Evolutionary conservation across 2,329 filamentous ascomycete species (phyloP).

Genomic region (Fusarium sublunatum): DNA sequence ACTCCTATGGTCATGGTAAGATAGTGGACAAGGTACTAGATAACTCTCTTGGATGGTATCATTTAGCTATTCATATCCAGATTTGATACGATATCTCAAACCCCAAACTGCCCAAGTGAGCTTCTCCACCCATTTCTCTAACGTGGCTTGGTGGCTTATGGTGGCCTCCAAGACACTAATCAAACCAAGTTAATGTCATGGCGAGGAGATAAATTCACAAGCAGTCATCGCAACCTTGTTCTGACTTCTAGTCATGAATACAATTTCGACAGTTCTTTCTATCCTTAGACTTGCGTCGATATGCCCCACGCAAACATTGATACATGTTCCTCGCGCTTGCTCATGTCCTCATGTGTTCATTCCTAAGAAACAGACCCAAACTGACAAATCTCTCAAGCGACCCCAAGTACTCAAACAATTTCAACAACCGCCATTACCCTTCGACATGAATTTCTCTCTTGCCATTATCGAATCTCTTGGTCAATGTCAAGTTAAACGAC

Average conservation of each 20-base stretch:
- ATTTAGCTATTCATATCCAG: background rate
- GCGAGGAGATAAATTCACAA: background rate
- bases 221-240: slow-evolving; percentile 25
- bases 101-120: slow-evolving; percentile 5
- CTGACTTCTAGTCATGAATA: slow-evolving; percentile 22
- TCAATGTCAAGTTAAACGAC: slow-evolving; percentile 13
- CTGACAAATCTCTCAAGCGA: slow-evolving; percentile 13
- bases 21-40: background rate
- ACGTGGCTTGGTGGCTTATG: slow-evolving; percentile 15
- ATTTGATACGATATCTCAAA: background rate
- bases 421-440: background rate
- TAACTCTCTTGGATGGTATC: background rate
- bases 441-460: background rate
- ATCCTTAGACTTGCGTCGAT: slow-evolving; percentile 11
- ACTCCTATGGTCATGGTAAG: background rate
- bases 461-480: background rate
- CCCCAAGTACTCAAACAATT: slow-evolving; percentile 13
- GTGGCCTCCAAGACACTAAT: slow-evolving; percentile 10
- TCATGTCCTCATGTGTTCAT: background rate
- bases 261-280: background rate
- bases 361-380: slow-evolving; percentile 18
- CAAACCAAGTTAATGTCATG: background rate
- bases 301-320: background rate
- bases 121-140: slow-evolving; percentile 9
- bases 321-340: slow-evolving; percentile 1